Percentiles rank a stretch among this genome's conserved stretches.
phyloP scores from a whole-genome alignment of 1,139 yeast species.

The Pichia sp. region DNA sequence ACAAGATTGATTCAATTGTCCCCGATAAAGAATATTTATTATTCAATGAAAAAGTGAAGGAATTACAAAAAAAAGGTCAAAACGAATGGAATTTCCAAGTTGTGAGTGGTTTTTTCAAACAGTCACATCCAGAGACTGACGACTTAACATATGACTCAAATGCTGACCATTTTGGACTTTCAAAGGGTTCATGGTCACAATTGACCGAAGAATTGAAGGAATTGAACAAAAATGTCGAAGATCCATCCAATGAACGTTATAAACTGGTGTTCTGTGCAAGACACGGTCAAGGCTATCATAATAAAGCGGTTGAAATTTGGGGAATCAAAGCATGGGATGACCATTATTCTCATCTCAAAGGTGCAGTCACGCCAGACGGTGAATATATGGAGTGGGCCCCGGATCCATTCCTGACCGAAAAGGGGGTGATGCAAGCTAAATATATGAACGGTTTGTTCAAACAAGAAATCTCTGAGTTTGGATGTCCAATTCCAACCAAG shows the following conservation, averaged over 20 bases:
- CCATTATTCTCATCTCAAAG: conserved; percentile 48
- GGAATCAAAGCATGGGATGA: conserved; percentile 51
- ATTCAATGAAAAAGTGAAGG: background rate
- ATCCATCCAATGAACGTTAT: conserved; percentile 29
- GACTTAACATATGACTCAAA: conserved; percentile 42
- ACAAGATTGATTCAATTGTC: conserved; percentile 18
- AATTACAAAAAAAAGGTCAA: background rate
- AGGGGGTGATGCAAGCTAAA: conserved; percentile 37
- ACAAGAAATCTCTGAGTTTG: conserved; percentile 24
- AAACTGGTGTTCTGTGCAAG: conserved; percentile 58
- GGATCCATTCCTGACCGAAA: conserved; percentile 53
- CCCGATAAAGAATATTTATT: conserved; percentile 5
- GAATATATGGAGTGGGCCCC: conserved; percentile 52
- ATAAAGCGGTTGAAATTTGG: conserved; percentile 49
- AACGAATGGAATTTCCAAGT: conserved; percentile 36
- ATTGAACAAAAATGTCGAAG: conserved; percentile 31
- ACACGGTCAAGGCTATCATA: conserved; percentile 77
- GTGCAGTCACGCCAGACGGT: conserved; percentile 30
- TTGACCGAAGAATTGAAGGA: conserved; percentile 28
- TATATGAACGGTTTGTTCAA: conserved; percentile 25
- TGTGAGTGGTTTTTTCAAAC: conserved; percentile 45
- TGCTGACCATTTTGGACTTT: conserved; percentile 40
- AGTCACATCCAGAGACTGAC: conserved; percentile 37
- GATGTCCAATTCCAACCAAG: conserved; percentile 46
- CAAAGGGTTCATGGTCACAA: conserved; percentile 37